Base-by-base conservation (phyloP, 2,329 filamentous ascomycete species). In the Alternaria infectoria region DNA sequence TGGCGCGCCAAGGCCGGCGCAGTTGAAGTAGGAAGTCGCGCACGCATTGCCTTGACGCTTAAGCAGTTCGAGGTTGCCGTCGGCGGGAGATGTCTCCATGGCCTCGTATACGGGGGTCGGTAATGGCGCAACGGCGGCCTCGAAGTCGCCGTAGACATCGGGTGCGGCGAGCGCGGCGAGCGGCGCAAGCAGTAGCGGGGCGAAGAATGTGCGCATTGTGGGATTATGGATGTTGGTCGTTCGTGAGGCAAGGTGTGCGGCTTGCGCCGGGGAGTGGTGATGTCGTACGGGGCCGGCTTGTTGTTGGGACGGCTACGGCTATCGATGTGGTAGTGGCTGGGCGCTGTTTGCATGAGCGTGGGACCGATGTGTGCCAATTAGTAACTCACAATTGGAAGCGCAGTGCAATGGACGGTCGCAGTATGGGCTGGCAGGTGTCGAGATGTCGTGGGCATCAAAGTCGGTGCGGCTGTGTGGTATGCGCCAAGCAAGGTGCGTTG, bases 1-100 rank as follows among this genome's bases (percentile, higher is more conserved):
- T 3, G 85, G 78, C 6, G 85, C 84, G 57, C 84, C 85, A 43
- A 88, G 75, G 62, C 82, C 81, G 30, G 80, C 79, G 77, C 88
- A 90, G 46, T 81, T 79, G 61, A 80, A 83, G 79, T 86, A 88
- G 60, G 82, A 82, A 19, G 73, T 78, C 7, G 85, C 85, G 75
- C 88, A 90, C 58, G 69, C 74, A 57, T 77, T 78, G 62, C 64
- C 70, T 57, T 83, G 79, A 57, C 81, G 76, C 67, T 75, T 75
- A 50, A 78, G 62, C 11, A 80, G 72, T 56, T 77, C 72, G 32
- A 69, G 58, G 28, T 50, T 54, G 52, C 50, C 62, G 50, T 72
- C 70, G 44, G 71, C 67, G 44, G 66, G 61, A 21, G 72, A 49
- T 5, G 72, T 74, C 12, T 71, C 70, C 49, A 58, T 61, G 30